Conservation (phyloP, 306 rosid species). For the Delonix regia region DNA sequence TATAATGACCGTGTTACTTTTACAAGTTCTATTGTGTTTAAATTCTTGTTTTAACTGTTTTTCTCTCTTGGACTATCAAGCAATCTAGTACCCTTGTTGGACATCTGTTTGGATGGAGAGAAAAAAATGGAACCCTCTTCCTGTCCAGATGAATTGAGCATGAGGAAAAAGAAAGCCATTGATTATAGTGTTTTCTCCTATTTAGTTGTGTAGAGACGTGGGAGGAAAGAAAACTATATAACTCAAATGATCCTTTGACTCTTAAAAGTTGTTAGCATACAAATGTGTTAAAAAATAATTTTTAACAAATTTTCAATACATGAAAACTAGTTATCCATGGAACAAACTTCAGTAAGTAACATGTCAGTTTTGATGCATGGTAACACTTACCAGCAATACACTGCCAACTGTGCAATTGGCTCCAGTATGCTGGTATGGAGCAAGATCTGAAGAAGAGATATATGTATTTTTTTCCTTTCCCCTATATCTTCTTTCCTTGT, state of each 20-base stretch:
- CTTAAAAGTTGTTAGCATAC: background rate
- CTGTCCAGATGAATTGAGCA: background rate
- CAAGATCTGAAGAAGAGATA: background rate
- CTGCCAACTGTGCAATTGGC: background rate
- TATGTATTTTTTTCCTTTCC: too few species aligned
- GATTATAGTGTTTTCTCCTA: background rate
- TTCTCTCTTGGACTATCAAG: conserved; percentile 2
- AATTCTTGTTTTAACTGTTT: background rate
- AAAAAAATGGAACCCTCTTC: conserved; percentile 1
- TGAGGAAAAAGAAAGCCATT: background rate
- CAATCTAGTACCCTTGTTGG: background rate
- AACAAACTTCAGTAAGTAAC: background rate
- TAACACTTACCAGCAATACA: background rate
- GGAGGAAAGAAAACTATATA: background rate
- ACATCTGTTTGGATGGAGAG: background rate
- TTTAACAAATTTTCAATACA: background rate
- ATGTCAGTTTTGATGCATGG: background rate
- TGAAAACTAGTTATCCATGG: background rate
- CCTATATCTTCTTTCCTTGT: background rate
- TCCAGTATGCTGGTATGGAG: background rate
- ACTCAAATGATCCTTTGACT: background rate
- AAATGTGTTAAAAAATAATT: background rate
- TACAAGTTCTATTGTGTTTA: background rate
- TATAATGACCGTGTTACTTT: conserved; percentile 3
- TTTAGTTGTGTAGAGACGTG: background rate